phyloP scores from a whole-genome alignment of 139 green algal species.

The Gonium pectorale region DNA sequence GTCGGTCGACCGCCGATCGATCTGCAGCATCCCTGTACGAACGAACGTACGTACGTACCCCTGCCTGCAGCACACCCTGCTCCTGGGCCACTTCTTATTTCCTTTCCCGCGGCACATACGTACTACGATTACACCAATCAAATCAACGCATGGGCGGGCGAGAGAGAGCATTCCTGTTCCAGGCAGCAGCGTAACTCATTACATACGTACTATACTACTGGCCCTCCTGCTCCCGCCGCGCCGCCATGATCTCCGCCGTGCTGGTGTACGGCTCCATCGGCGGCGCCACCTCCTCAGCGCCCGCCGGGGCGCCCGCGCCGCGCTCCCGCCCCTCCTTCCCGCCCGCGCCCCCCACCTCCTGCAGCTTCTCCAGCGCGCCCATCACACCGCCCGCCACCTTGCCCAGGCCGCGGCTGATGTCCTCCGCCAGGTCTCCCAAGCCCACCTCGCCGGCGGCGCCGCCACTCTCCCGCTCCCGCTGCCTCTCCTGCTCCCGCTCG shows the following conservation, averaged over 20 bases:
- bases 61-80: no score
- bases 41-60: no score
- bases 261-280: slow-evolving; percentile 29
- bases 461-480: neutral
- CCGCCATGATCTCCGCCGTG: slow-evolving; percentile 31
- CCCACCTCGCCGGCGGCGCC: neutral
- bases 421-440: neutral
- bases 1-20: no score
- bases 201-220: no score
- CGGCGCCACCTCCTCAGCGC: neutral
- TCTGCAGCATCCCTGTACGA: no score
- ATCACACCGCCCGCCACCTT: neutral
- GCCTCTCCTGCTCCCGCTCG: neutral
- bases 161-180: no score
- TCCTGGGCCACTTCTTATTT: no score
- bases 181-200: no score
- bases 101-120: no score
- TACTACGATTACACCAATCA: no score
- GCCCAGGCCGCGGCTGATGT: neutral
- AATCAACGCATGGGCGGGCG: no score
- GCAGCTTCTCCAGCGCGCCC: neutral
- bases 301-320: neutral
- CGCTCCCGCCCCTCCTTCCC: neutral
- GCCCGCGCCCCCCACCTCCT: neutral
- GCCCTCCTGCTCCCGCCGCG: neutral